Evolutionary conservation across 2,329 filamentous ascomycete genomes (phyloP), one percentile per base, ranked within the genome.

Genomic region (Aspergillus sp.): DNA sequence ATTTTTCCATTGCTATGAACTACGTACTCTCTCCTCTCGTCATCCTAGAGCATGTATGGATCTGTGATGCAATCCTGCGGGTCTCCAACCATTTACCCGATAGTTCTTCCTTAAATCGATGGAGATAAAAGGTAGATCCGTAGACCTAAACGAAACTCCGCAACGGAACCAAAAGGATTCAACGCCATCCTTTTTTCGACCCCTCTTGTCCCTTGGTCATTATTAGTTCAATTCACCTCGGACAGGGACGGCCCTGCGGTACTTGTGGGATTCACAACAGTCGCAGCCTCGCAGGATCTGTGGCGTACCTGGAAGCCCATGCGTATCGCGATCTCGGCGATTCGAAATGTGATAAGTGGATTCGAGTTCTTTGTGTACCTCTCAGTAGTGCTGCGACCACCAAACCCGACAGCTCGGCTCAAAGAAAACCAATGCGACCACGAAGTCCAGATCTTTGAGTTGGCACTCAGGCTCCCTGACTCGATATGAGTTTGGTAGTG

Each of bases 301-400:
- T 53, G 43, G 31, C 41, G 51, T 15, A 9, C 44, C 46, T 46
- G 19, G 9, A 47, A 12, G 31, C 8, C 17, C 31, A 17, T 41
- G 40, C n/a, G n/a, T 15, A 40, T 48, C 21, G n/a, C n/a, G 51
- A 54, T 47, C 21, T 48, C 33, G 21, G 52, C 44, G 44, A 40
- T 40, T 47, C 35, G 35, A 47, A 44, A 47, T 54, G 51, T 54
- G 51, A 54, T 40, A 33, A 54, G 51, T 54, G 51, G 51, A 31
- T 45, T 54, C 33, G 31, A 47, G 27, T 45, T 54, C 51, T 54
- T 54, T 54, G 33, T 47, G 23, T 21, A 21, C 5, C 25, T 31
- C 19, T 23, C 35, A 37, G 31, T 43, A 27, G 40, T 35, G 40
- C 40, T 23, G 50, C 37, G 17, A 37, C 50, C 33, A 52, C 43